Evolutionary conservation across 2,329 filamentous ascomycete genomes (phyloP).

Genomic region (Colletotrichum graminicola): DNA sequence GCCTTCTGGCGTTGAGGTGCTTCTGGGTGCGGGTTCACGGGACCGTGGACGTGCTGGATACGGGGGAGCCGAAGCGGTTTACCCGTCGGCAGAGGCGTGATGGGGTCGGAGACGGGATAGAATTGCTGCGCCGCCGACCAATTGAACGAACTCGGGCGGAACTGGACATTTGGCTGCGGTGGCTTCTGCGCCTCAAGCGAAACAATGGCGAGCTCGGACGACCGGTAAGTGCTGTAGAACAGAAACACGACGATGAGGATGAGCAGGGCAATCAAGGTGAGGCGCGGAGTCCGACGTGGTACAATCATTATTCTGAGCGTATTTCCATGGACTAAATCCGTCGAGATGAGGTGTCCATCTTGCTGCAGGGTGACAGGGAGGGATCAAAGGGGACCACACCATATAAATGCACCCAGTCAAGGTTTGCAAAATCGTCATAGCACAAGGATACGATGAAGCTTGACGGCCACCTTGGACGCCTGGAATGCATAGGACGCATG

Average conservation of each 20-base stretch:
- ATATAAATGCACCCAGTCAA: not conserved
- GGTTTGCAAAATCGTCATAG: not conserved
- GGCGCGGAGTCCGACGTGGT: conserved; percentile 3
- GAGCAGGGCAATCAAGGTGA: not conserved
- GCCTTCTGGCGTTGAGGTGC: conserved; percentile 45
- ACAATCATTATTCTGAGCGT: not conserved
- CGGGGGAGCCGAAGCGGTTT: conserved; percentile 46
- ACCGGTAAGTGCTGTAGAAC: not conserved
- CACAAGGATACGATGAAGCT: not conserved
- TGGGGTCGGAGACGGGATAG: conserved; percentile 47
- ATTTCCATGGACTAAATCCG: not conserved
- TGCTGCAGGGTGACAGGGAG: not conserved
- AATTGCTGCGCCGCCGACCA: conserved; percentile 49
- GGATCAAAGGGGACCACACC: not conserved
- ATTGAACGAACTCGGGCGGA: conserved; percentile 48
- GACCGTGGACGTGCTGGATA: conserved; percentile 55
- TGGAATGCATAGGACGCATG: too few species aligned
- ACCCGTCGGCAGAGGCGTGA: conserved; percentile 50
- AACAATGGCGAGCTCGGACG: not conserved
- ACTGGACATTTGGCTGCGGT: conserved; percentile 42
- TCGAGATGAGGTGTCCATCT: not conserved
- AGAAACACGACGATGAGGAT: not conserved
- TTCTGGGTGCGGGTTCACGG: conserved; percentile 48
- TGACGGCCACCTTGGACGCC: not conserved
- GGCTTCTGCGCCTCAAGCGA: not conserved